Base-by-base conservation (phyloP, 345 rosid genomes). In the Cochlearia excelsa region DNA sequence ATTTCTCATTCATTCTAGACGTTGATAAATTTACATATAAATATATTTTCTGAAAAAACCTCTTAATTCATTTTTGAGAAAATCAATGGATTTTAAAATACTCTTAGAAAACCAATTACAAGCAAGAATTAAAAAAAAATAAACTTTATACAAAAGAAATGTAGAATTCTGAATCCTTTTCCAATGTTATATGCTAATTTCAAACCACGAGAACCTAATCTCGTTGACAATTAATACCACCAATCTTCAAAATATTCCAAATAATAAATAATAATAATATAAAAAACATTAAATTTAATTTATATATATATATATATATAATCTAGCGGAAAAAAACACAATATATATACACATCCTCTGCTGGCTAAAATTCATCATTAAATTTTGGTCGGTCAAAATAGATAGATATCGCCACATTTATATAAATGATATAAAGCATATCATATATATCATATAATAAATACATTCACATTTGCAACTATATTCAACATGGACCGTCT, bases 401-500 rank as follows among this genome's bases (percentile, higher is more conserved):
- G 7, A 57, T 51, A 59, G 60, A 60, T 54, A 53, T 40, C 27
- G 40, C 29, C 58, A 50, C 60, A 57, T 53, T 44, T 3, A 45
- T 35, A 5, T 4, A 4, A 37, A 37, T 51, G 54, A 39, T 45
- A 51, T 64, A 57, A 57, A 57, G 55, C 49, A 9, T 46, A 9
- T 9, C 3, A 43, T 44, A 57, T 64, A 9, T 46, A 9, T 9
- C 3, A 43, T 44, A 57, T 64, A 54, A 39, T 57, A 8, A 64
- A 38, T 33, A 26, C 44, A 38, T 70, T 64, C 70, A 57, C 75
- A 64, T 64, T 42, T 30, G 30, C 34, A 40, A 23, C 10, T 1
- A 3, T 2, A 10, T 23, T 11, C 9, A 11, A 35, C 68, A 42
- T 83, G 80, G 73, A 64, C 49, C 84, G 86, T 54, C 81, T 89